Evolutionary conservation across 805 yeast genomes (phyloP).

Genomic region (Hanseniaspora valbyensis): DNA sequence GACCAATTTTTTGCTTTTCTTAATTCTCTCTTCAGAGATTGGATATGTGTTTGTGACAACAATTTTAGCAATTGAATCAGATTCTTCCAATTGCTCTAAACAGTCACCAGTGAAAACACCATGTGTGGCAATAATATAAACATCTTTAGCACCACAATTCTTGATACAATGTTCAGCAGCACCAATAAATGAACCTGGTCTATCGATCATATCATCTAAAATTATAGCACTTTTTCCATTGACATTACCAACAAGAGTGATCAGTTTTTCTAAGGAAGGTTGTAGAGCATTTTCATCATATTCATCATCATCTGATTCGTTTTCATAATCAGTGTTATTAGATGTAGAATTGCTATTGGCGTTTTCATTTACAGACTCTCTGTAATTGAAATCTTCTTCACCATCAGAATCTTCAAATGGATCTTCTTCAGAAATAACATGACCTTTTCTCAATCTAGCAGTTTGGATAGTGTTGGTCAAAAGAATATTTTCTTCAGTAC

Average conservation of each 20-base stretch:
- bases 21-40: slow-evolving; percentile 50
- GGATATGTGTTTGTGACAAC: slow-evolving; percentile 97
- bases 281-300: slow-evolving; percentile 50
- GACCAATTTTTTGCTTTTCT: slow-evolving; percentile 55
- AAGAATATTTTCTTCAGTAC: slow-evolving; percentile 54
- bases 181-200: slow-evolving; percentile 84
- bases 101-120: slow-evolving; percentile 87
- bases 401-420: slow-evolving; percentile 28
- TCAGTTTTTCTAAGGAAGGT: slow-evolving; percentile 57
- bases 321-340: slow-evolving; percentile 26
- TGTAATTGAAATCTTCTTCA: slow-evolving; percentile 18
- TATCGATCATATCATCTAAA: slow-evolving; percentile 93
- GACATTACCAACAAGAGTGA: slow-evolving; percentile 94
- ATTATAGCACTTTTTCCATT: slow-evolving; percentile 84
- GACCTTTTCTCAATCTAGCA: slow-evolving; percentile 92
- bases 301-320: slow-evolving; percentile 76
- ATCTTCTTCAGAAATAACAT: slow-evolving; percentile 73
- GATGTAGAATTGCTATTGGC: slow-evolving; percentile 25
- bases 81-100: slow-evolving; percentile 63
- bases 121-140: slow-evolving; percentile 87
- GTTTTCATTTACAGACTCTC: slow-evolving; percentile 23
- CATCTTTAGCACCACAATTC: slow-evolving; percentile 92
- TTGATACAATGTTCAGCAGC: slow-evolving; percentile 95
- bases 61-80: slow-evolving; percentile 76
- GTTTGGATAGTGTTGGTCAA: slow-evolving; percentile 78